phyloP scores from a whole-genome alignment of 768 basidiomycete species.

The Tubosaeta sp. region DNA sequence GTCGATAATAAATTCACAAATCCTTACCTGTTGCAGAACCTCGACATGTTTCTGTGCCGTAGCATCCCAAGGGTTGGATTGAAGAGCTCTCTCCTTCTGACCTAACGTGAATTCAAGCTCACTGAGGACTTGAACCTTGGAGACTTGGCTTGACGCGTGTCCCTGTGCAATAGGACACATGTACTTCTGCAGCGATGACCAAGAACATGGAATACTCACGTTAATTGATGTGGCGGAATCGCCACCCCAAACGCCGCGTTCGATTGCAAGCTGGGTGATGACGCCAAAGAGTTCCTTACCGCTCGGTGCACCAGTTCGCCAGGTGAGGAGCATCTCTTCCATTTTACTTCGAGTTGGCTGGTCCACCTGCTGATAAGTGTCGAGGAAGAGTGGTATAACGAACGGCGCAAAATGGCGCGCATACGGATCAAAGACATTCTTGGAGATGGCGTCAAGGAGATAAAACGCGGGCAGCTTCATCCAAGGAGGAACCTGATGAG shows the following conservation, averaged over 20 bases:
- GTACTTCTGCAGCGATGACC: background rate
- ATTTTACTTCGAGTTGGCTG: constrained; percentile 84
- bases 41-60: constrained; percentile 66
- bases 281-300: constrained; percentile 83
- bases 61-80: constrained; percentile 69
- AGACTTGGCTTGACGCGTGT: constrained; percentile 47
- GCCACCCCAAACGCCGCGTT: constrained; percentile 77
- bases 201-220: constrained; percentile 31
- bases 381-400: constrained; percentile 80
- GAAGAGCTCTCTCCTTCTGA: constrained; percentile 72
- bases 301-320: constrained; percentile 81
- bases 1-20: background rate
- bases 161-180: constrained; percentile 22
- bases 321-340: constrained; percentile 96
- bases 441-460: constrained; percentile 93
- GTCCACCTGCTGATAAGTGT: constrained; percentile 86
- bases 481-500: constrained; percentile 73
- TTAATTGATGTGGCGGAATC: constrained; percentile 36
- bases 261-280: constrained; percentile 76
- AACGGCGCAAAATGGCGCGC: constrained; percentile 78
- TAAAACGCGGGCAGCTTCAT: constrained; percentile 94
- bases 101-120: constrained; percentile 80
- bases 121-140: constrained; percentile 74
- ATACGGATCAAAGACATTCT: constrained; percentile 94
- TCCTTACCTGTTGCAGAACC: constrained; percentile 74